phyloP scores from a whole-genome alignment of 2,329 filamentous ascomycete genomes.

The Fonsecaea nubica region DNA sequence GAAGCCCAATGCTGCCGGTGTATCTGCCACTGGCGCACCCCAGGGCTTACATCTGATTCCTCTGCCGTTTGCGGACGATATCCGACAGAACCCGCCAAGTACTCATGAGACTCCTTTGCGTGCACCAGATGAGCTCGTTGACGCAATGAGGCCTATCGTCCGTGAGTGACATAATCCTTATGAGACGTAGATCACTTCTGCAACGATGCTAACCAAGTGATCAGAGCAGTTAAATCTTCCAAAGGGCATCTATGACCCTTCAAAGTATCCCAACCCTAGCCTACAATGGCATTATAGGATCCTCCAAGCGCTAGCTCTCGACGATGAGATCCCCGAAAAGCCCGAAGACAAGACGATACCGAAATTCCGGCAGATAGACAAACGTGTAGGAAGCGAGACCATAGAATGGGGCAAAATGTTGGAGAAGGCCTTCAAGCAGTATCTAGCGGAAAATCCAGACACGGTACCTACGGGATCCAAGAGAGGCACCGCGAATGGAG shows the following conservation, averaged over 20 bases:
- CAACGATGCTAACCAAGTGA: constrained; percentile 4
- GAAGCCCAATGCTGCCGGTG: constrained; percentile 32
- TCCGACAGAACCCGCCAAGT: constrained; percentile 74
- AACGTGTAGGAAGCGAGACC: constrained; percentile 80
- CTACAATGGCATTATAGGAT: constrained; percentile 98
- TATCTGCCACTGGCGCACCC: constrained; percentile 38
- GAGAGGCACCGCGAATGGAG: constrained; percentile 43
- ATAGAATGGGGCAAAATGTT: constrained; percentile 76
- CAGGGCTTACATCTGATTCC: constrained; percentile 64
- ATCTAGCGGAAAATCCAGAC: constrained; percentile 49
- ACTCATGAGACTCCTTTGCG: constrained; percentile 54
- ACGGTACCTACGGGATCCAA: constrained; percentile 57
- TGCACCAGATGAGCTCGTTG: constrained; percentile 73
- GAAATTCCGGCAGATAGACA: constrained; percentile 85
- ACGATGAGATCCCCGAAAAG: constrained; percentile 82
- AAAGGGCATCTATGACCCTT: constrained; percentile 80
- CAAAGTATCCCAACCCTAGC: constrained; percentile 87
- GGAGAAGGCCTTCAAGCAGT: constrained; percentile 61
- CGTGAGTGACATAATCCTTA: constrained; percentile 44
- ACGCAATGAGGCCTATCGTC: constrained; percentile 80
- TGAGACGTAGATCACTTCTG: neutral
- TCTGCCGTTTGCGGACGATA: constrained; percentile 86
- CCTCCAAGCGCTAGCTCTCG: constrained; percentile 85
- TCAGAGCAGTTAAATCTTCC: constrained; percentile 81
- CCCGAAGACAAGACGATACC: constrained; percentile 81